Evolutionary conservation across 805 yeast genomes (phyloP).

Genomic region (Teunomyces gatunensis): DNA sequence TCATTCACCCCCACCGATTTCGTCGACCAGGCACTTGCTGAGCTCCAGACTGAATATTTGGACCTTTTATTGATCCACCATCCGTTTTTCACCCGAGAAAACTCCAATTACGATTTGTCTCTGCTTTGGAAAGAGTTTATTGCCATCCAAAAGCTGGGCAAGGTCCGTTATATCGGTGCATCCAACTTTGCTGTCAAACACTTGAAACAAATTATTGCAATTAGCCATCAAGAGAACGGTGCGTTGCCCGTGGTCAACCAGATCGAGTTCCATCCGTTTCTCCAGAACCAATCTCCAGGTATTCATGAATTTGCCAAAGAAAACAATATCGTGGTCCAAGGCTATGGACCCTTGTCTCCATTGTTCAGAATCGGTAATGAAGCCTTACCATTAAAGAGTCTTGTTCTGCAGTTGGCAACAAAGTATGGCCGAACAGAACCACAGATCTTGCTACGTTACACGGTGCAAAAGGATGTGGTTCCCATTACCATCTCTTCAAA

Average conservation of each 20-base stretch:
- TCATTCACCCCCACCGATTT: slow-evolving; percentile 47
- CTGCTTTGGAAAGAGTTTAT: slow-evolving; percentile 61
- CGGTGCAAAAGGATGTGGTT: slow-evolving; percentile 48
- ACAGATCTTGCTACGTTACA: slow-evolving; percentile 68
- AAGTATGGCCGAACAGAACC: slow-evolving; percentile 60
- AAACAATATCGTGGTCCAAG: slow-evolving; percentile 55
- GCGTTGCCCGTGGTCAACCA: slow-evolving; percentile 60
- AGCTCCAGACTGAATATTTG: slow-evolving; percentile 49
- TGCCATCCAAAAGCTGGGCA: slow-evolving; percentile 51
- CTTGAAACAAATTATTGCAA: slow-evolving; percentile 37
- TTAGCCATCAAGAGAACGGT: slow-evolving; percentile 28
- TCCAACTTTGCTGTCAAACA: slow-evolving; percentile 59
- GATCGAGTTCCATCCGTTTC: slow-evolving; percentile 65
- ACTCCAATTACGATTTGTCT: slow-evolving; percentile 42
- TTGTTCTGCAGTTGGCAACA: slow-evolving; percentile 39
- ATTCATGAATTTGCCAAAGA: slow-evolving; percentile 49
- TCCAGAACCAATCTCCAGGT: slow-evolving; percentile 64
- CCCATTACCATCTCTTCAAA: slow-evolving; percentile 49
- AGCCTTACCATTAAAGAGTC: slow-evolving; percentile 28
- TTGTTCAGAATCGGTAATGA: slow-evolving; percentile 42
- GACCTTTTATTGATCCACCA: slow-evolving; percentile 63
- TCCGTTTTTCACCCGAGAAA: slow-evolving; percentile 46
- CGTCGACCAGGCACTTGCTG: slow-evolving; percentile 44
- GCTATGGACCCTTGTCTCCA: slow-evolving; percentile 72
- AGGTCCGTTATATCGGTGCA: slow-evolving; percentile 64